These are phyloP conservation scores for Bruguiera hainesii DNA, from an alignment of 441 rosid genomes.

Conservation along the genomic window DNA sequence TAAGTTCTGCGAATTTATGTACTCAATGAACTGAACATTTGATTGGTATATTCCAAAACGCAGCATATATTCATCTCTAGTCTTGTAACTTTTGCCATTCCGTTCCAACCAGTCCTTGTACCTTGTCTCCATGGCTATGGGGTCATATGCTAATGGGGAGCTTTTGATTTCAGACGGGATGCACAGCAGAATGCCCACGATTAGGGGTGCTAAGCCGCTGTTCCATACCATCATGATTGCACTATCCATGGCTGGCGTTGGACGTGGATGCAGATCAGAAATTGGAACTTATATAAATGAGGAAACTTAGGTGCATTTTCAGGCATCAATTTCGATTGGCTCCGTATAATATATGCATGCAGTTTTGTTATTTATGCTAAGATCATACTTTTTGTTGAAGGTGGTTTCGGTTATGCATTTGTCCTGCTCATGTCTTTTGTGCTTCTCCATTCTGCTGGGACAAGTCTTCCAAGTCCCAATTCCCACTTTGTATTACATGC, in stretches of 20 bases:
- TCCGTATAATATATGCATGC: constrained; percentile 9
- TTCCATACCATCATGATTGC: constrained; percentile 19
- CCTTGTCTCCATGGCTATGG: constrained; percentile 31
- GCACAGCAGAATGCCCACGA: constrained; percentile 26
- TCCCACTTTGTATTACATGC: constrained; percentile 1
- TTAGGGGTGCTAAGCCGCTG: constrained; percentile 26
- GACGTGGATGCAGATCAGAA: not conserved
- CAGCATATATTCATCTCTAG: constrained; percentile 43
- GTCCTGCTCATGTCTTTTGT: constrained; percentile 15
- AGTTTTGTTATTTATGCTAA: constrained; percentile 9
- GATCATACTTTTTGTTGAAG: constrained; percentile 20
- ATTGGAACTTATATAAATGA: constrained; percentile 23
- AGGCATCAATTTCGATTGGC: constrained; percentile 6
- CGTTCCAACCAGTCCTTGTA: constrained; percentile 53
- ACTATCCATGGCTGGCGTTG: constrained; percentile 16
- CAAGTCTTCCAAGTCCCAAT: constrained; percentile 11
- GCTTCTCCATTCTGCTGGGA: constrained; percentile 13
- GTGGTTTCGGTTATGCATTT: constrained; percentile 18
- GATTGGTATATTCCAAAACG: constrained; percentile 67
- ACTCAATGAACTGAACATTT: constrained; percentile 56
- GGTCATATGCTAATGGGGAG: constrained; percentile 23
- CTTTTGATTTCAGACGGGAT: constrained; percentile 11
- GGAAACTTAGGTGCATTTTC: not conserved
- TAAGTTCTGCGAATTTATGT: constrained; percentile 55
- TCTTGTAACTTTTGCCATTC: constrained; percentile 36